phyloP scores from a whole-genome alignment of 495 filamentous ascomycete genomes.

The Neurospora sp. region DNA sequence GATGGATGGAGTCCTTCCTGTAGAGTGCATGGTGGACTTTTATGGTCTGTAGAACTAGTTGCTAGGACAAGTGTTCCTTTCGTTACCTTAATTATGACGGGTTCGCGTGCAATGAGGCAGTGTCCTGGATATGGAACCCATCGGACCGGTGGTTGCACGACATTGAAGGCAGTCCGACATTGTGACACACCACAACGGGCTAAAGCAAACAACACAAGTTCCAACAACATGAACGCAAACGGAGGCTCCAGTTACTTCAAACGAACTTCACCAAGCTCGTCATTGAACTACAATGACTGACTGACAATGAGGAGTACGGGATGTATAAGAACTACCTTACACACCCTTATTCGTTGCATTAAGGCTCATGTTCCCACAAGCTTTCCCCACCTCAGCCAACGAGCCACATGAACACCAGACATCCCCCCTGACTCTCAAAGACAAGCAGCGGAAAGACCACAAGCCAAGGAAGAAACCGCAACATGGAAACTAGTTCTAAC shows the following conservation, averaged over 20 bases:
- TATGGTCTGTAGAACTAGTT: too few species aligned
- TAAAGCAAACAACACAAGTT: not conserved
- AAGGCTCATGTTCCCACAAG: not conserved
- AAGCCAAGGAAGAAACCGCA: not conserved
- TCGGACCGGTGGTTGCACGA: not conserved
- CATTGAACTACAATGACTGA: not conserved
- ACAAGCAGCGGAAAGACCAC: too few species aligned
- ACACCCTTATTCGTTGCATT: not conserved
- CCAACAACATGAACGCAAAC: not conserved
- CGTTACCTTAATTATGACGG: too few species aligned
- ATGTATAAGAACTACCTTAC: not conserved
- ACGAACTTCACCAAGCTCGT: not conserved
- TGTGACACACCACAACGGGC: not conserved
- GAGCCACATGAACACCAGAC: not conserved
- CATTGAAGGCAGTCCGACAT: not conserved
- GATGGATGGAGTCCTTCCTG: too few species aligned
- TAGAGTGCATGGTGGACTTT: too few species aligned
- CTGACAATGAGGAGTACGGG: not conserved
- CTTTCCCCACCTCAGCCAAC: not conserved
- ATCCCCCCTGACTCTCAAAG: too few species aligned
- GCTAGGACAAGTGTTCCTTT: too few species aligned
- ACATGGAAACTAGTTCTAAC: not conserved
- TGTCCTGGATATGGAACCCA: not conserved
- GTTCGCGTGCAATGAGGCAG: too few species aligned
- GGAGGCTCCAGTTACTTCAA: not conserved